These are phyloP conservation scores for Backusella liffmaniae DNA, from an alignment of 192 early-diverging fungal genomes.

Conservation along the genomic window DNA sequence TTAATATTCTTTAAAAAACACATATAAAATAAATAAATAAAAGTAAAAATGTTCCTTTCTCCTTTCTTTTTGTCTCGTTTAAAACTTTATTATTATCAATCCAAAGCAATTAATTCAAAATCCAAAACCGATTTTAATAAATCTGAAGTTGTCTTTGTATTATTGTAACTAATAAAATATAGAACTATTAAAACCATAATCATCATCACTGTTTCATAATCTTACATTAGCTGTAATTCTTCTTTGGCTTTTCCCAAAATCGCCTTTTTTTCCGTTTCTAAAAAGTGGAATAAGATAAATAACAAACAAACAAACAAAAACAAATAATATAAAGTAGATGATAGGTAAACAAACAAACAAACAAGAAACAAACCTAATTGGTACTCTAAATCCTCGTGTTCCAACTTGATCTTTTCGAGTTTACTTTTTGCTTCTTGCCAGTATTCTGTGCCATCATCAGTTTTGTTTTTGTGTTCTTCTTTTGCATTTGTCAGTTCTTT, in stretches of 20 bases:
- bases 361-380: background rate
- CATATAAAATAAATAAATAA: background rate
- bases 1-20: background rate
- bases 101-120: background rate
- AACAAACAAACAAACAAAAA: background rate
- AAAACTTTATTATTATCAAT: background rate
- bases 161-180: background rate
- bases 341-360: background rate
- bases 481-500: background rate
- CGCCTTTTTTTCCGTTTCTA: background rate
- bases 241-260: slow-evolving; percentile 3
- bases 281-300: background rate
- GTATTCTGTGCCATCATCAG: background rate
- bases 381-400: background rate
- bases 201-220: background rate
- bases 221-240: background rate
- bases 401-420: background rate
- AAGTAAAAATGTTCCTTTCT: background rate
- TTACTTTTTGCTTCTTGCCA: slow-evolving; percentile 13
- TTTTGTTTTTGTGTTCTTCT: background rate
- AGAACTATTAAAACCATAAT: background rate
- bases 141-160: background rate
- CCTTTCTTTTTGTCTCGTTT: background rate
- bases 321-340: background rate
- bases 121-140: background rate